These are phyloP conservation scores for Starmerella bacillaris DNA, from an alignment of 805 yeast genomes.

Conservation along the genomic window DNA sequence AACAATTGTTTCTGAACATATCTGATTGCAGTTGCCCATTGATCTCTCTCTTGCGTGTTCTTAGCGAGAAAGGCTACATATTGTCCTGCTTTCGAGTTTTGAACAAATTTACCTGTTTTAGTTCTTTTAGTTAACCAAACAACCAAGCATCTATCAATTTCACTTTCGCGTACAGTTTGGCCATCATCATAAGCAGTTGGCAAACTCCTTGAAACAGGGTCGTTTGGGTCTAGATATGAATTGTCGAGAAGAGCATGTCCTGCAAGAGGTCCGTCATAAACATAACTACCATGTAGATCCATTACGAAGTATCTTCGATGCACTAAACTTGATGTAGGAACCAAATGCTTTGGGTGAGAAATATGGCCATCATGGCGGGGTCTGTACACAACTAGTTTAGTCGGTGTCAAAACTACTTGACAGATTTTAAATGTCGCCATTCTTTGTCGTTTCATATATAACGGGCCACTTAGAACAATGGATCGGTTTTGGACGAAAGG, in stretches of 20 bases:
- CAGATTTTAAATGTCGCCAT: constrained; percentile 46
- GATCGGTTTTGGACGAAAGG: constrained; percentile 41
- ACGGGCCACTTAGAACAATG: constrained; percentile 43
- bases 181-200: constrained; percentile 72
- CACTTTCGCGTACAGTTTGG: constrained; percentile 67
- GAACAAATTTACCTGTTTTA: constrained; percentile 27
- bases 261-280: constrained; percentile 54
- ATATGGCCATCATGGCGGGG: constrained; percentile 4
- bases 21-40: constrained; percentile 44
- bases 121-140: constrained; percentile 48
- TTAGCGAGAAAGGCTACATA: constrained; percentile 54
- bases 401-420: constrained; percentile 53
- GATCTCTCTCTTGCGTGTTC: constrained; percentile 70
- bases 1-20: constrained; percentile 15
- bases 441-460: constrained; percentile 53
- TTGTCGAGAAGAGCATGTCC: constrained; percentile 36
- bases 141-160: constrained; percentile 56
- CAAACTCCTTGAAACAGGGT: constrained; percentile 39
- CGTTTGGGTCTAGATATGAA: constrained; percentile 28
- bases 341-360: constrained; percentile 23
- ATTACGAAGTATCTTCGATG: constrained; percentile 40
- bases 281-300: constrained; percentile 49
- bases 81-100: constrained; percentile 48
- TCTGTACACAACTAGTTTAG: constrained; percentile 40
- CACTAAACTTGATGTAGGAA: constrained; percentile 26